Base-by-base conservation (phyloP, 2,329 filamentous ascomycete genomes). In the Diaporthe citrichinensis region DNA sequence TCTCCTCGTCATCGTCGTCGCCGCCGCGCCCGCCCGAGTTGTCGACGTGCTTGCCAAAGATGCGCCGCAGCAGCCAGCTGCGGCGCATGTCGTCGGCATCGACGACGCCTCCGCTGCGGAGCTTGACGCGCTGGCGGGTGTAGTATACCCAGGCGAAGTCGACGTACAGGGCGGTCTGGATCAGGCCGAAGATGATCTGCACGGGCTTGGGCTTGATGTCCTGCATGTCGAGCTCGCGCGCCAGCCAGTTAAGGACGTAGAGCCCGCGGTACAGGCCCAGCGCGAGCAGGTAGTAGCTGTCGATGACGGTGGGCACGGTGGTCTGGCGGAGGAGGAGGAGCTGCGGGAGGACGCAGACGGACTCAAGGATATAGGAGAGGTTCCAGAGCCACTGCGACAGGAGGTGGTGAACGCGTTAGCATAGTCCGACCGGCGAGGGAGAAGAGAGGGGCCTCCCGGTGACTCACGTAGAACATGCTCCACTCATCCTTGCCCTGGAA, bases 141-240 rank as follows among this genome's bases (percentile, higher is more conserved):
- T 94, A 98, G 88, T 98, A 98, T 1, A 98, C 95, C 95, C 96
- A 98, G 49, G 95, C 95, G 82, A 98, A 98, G 85, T 98, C 96
- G 79, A 96, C 83, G 84, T 98, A 98, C 58, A 98, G 91, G 1
- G 94, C 92, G 0, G 95, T 98, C 86, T 98, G 96, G 36, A 98
- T 88, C 76, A 97, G 86, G 74, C 96, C 96, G 81, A 98, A 98
- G 77, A 97, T 90, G 82, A 97, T 91, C 10, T 94, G 93, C 14
- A 96, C 91, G 4, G 91, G 88, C 79, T 96, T 93, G 76, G 92
- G 92, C 77, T 88, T 86, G 57, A 86, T 83, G 79, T 91, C 90
- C 41, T 88, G 86, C 14, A 88, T 87, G 80, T 94, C 92, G 31
- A 91, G 84, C 75, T 88, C 89, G 44, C 94, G 92, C 77, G 91